Percentiles rank a stretch among this genome's conserved stretches.
These are phyloP conservation scores for Penicillium turbatum DNA, from an alignment of 495 filamentous ascomycete genomes.

Conservation along the genomic window DNA sequence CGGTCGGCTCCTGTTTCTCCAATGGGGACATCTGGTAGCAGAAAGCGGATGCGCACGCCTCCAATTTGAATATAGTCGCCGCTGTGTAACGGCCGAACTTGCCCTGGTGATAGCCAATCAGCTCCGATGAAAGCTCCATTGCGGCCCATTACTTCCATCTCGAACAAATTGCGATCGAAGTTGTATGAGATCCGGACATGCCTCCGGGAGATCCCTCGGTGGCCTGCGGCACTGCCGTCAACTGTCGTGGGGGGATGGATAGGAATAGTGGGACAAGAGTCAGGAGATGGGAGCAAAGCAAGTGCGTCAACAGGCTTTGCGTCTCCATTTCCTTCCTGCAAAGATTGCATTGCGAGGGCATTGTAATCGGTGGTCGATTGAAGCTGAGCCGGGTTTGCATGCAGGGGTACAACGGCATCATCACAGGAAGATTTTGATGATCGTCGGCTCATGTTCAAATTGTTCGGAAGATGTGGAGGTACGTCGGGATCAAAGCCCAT, in stretches of 20 bases:
- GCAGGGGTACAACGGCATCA: conserved; percentile 35
- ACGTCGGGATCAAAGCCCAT: conserved; percentile 53
- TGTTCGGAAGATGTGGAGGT: conserved; percentile 37
- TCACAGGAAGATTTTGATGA: conserved; percentile 47
- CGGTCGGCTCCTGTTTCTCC: conserved; percentile 66
- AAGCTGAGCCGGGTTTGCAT: conserved; percentile 43
- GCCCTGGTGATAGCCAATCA: conserved; percentile 57
- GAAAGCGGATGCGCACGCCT: conserved; percentile 66
- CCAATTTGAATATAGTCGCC: conserved; percentile 76
- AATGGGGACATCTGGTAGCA: conserved; percentile 66
- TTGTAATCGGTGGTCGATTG: conserved; percentile 44
- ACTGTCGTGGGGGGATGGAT: conserved; percentile 72
- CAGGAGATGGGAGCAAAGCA: conserved; percentile 43
- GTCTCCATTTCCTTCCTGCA: conserved; percentile 37
- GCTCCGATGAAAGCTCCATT: conserved; percentile 86
- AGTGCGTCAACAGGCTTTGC: conserved; percentile 39
- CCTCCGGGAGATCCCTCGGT: conserved; percentile 71
- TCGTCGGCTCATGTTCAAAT: conserved; percentile 40
- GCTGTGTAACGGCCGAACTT: conserved; percentile 62
- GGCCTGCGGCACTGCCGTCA: conserved; percentile 56
- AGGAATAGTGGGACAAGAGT: conserved; percentile 69
- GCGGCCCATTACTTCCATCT: conserved; percentile 74
- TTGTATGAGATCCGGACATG: conserved; percentile 85
- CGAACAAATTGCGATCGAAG: conserved; percentile 65
- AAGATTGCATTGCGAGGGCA: conserved; percentile 45